phyloP scores from a whole-genome alignment of 805 yeast species.

The Candida qinlingensis region DNA sequence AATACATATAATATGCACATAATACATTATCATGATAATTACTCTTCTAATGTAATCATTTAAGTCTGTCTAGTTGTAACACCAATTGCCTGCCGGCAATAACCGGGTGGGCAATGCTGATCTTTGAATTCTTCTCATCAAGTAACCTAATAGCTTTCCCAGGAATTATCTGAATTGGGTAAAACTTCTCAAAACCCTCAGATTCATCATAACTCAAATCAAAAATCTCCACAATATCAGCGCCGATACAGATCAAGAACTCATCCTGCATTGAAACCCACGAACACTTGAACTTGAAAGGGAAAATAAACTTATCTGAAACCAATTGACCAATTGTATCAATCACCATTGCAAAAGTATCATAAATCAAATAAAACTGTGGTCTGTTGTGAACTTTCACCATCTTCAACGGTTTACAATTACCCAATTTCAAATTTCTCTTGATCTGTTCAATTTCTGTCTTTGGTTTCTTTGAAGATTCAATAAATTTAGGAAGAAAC shows the following conservation, averaged over 20 bases:
- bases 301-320: slow-evolving; percentile 32
- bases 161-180: slow-evolving; percentile 61
- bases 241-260: slow-evolving; percentile 49
- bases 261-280: slow-evolving; percentile 39
- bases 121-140: slow-evolving; percentile 35
- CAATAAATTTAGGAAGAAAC: slow-evolving; percentile 47
- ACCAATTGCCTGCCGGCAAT: slow-evolving; percentile 58
- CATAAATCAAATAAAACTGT: slow-evolving; percentile 61
- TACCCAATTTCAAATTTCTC: slow-evolving; percentile 33
- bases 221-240: slow-evolving; percentile 68
- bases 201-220: slow-evolving; percentile 43
- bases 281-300: slow-evolving; percentile 37
- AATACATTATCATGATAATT: too few species aligned
- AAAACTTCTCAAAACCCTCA: slow-evolving; percentile 28
- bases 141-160: slow-evolving; percentile 58
- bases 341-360: slow-evolving; percentile 61
- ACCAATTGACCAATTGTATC: slow-evolving; percentile 53
- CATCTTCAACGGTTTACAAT: slow-evolving; percentile 52
- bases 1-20: not conserved
- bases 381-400: slow-evolving; percentile 50
- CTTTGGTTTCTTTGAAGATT: slow-evolving; percentile 21
- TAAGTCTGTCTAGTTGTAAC: slow-evolving; percentile 28
- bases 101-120: slow-evolving; percentile 60
- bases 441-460: slow-evolving; percentile 34
- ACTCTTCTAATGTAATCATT: not conserved